These are phyloP conservation scores for Aspergillus costaricaensis DNA, from an alignment of 2,329 filamentous ascomycete genomes.

Conservation along the genomic window DNA sequence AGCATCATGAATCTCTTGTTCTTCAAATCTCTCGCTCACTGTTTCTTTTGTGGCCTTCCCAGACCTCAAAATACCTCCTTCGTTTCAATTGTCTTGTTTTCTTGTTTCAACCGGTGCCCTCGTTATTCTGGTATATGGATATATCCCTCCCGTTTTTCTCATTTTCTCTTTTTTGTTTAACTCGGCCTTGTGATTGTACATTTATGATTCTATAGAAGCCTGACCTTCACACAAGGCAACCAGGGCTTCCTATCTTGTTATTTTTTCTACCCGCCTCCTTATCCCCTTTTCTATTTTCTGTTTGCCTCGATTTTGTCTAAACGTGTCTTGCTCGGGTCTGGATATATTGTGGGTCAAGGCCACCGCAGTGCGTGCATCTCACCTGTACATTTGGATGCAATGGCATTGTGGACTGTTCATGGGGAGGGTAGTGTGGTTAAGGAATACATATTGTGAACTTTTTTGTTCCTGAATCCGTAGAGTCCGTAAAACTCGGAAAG, in stretches of 20 bases:
- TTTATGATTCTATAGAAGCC: slow-evolving; percentile 10
- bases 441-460: slow-evolving; percentile 8
- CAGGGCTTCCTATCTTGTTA: slow-evolving; percentile 3
- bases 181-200: slow-evolving; percentile 15
- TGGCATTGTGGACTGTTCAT: background rate
- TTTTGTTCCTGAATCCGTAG: background rate
- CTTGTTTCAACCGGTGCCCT: slow-evolving; percentile 7
- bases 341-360: slow-evolving; percentile 7
- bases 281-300: slow-evolving; percentile 1
- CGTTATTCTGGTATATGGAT: background rate
- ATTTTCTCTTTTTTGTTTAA: no score
- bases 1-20: background rate
- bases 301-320: background rate
- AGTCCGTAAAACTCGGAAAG: background rate
- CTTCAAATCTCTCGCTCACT: slow-evolving; percentile 1
- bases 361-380: slow-evolving; percentile 7
- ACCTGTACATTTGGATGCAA: slow-evolving; percentile 11
- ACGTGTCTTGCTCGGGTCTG: background rate
- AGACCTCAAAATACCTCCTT: background rate
- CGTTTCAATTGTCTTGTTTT: background rate
- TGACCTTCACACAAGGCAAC: background rate
- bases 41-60: slow-evolving; percentile 6
- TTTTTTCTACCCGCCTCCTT: slow-evolving; percentile 4
- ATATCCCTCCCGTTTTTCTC: slow-evolving; percentile 1
- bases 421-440: slow-evolving; percentile 4